Evolutionary conservation across 495 filamentous ascomycete species (phyloP), one percentile per base, ranked within the genome.

Genomic region (Halenospora varia): DNA sequence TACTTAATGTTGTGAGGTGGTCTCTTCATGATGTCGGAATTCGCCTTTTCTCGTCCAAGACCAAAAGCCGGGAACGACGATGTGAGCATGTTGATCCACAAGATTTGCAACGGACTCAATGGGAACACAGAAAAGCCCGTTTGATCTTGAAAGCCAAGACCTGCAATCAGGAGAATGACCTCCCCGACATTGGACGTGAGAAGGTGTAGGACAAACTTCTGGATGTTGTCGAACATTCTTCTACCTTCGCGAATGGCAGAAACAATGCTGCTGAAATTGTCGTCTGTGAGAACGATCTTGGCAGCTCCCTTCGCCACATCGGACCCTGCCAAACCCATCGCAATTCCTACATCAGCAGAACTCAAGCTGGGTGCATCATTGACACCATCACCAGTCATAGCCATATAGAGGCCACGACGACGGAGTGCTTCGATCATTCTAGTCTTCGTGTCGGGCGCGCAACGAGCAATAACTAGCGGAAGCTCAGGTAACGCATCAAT

Each of bases 291-390:
- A 51, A 96, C 88, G 70, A 96, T 96, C 48, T 85, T 84, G 0
- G 91, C 86, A 10, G 86, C 87, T 48, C 82, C 83, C 66, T 96
- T 95, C 23, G 91, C 91, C n/a, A 96, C 91, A 60, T 96, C 92
- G 22, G 87, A 91, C 3, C 91, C 92, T 45, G 85, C 88, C 75
- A 77, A 82, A 13, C 89, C 89, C 88, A 93, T 92, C 19, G 89
- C 89, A 56, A 94, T 94, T 24, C 89, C 89, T 8, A 92, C 88
- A 62, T 94, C 89, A 2, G 90, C 87, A 20, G 82, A 75, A 57
- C 86, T 87, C 24, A 95, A 75, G 10, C 87, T 88, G 0, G 90
- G 90, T 0, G 88, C 88, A 60, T 95, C 89, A 62, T 95, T 95
- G 48, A 95, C 90, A 3, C 90, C 89, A 65, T 95, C 90, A 13